Evolutionary conservation across 2,329 filamentous ascomycete genomes (phyloP), one percentile per base, ranked within the genome.

Genomic region (Hymenoscyphus infarciens): DNA sequence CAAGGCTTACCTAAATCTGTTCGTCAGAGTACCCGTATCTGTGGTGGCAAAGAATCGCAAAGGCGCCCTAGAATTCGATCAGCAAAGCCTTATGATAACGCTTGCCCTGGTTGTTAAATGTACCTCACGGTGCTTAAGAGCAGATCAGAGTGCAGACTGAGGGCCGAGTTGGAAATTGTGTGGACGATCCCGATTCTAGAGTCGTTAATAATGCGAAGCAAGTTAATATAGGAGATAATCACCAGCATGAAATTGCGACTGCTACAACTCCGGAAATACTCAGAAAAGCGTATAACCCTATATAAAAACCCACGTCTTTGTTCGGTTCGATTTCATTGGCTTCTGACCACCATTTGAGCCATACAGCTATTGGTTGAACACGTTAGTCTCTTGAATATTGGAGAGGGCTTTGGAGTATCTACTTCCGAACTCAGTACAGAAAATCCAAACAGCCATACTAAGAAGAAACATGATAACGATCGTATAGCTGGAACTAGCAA

Each of bases 331-430:
- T 49, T 13, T 66, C 65, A 38, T 70, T 67, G 1, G 66, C 67
- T 33, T 71, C 67, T 3, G 71, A 67, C 72, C 72, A 74, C 62
- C 68, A 72, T 57, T 73, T 71, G 25, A 74, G 55, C 72, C 72
- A 74, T 6, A 74, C 59, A 53, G 64, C 71, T 69, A 27, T n/a
- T 19, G 13, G 13, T 35, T 35, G 33, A 35, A 35, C 33, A 11
- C 13, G 33, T 35, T 13, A 35, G 33, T 13, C 13, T 35, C 33
- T 13, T 13, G 33, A 13, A 2, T 35, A 35, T 11, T 13, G 2
- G 13, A 35, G 33, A 35, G 33, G 33, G 3, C 10, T 13, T 13
- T 35, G 33, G 33, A 68, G 60, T 45, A 22, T 10, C 16, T 45
- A 59, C 57, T 65, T 1, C 64, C 68, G 29, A 70, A 69, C 1